Base-by-base conservation (phyloP, 257 asterid genomes). In the Plectranthus barbatus region DNA sequence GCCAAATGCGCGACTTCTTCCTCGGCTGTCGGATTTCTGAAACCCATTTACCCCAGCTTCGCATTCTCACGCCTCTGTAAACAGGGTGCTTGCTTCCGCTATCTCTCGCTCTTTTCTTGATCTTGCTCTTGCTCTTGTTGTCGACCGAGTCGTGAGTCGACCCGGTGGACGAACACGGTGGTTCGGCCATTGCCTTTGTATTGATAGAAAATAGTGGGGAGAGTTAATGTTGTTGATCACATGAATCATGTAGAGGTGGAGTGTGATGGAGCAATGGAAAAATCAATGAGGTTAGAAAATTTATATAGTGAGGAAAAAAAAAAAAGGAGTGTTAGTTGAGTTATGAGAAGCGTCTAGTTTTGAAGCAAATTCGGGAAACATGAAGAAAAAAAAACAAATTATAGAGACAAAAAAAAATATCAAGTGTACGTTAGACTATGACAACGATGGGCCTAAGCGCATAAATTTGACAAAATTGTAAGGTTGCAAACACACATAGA, bases 11-110 rank as follows among this genome's bases (percentile, higher is more conserved):
- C 20, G 90, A 67, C 29, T 83, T 86, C 71, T 83, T 83, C 63
- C 80, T 61, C 36, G 94, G 94, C 70, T 86, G 86, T 0, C 94
- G 90, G 17, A 86, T 86, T 56, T 86, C 94, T 7, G 94, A 86
- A 0, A 86, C 94, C 90, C 90, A 86, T 74, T 81, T 86, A 4
- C 94, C 94, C 94, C 94, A 86, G 72, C 88, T 81, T 1, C 94
- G 63, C 90, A 77, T 86, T 34, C 94, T 70, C 19, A 86, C 94
- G 0, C 94, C 94, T 11, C 94, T 66, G 73, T 86, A 86, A 8
- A 86, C 57, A 4, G 87, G 87, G 12, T 84, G 87, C 56, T 70
- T 83, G 9, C 54, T 70, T 4, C 83, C 86, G 10, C 70, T 73
- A 0, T 57, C 64, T 1, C 31, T 69, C 0, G 19, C 56, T 8